Percentiles rank a stretch among this genome's conserved stretches.
These are phyloP conservation scores for Trichoderma parareesei DNA, from an alignment of 495 filamentous ascomycete genomes.

Conservation along the genomic window DNA sequence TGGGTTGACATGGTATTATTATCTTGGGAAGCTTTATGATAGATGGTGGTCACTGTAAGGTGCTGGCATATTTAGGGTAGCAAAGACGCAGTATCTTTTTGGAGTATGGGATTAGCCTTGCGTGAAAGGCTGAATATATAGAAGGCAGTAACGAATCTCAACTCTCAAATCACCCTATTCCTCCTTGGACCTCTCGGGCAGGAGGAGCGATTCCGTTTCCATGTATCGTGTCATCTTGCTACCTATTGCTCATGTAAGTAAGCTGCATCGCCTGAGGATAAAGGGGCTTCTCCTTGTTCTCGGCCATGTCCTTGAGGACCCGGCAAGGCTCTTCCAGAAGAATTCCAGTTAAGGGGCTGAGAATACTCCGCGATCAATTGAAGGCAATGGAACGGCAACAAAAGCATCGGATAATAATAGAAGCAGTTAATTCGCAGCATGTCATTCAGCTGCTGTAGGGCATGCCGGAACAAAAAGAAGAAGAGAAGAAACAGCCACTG, in stretches of 20 bases:
- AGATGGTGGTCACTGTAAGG: neutral
- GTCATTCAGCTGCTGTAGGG: neutral
- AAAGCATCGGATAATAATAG: neutral
- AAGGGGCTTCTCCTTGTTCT: neutral
- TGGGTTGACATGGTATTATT: neutral
- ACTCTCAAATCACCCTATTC: too few species aligned
- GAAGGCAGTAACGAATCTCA: too few species aligned
- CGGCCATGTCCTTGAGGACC: neutral
- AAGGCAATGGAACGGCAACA: neutral
- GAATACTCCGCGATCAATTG: neutral
- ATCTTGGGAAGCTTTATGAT: neutral
- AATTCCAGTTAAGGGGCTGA: neutral
- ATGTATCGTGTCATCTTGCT: too few species aligned
- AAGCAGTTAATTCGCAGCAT: neutral
- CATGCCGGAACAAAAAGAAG: neutral
- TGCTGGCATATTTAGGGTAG: neutral
- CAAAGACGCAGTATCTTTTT: too few species aligned
- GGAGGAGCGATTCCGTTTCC: too few species aligned
- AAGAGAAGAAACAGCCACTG: neutral
- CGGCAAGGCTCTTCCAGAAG: neutral
- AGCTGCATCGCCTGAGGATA: neutral
- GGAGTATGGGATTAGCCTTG: too few species aligned
- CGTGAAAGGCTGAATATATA: too few species aligned
- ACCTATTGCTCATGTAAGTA: neutral
- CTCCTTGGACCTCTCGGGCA: too few species aligned